Percentiles rank a stretch among this genome's conserved stretches.
Conservation (phyloP, 768 basidiomycete genomes). For the Sporobolomyces roseus region DNA sequence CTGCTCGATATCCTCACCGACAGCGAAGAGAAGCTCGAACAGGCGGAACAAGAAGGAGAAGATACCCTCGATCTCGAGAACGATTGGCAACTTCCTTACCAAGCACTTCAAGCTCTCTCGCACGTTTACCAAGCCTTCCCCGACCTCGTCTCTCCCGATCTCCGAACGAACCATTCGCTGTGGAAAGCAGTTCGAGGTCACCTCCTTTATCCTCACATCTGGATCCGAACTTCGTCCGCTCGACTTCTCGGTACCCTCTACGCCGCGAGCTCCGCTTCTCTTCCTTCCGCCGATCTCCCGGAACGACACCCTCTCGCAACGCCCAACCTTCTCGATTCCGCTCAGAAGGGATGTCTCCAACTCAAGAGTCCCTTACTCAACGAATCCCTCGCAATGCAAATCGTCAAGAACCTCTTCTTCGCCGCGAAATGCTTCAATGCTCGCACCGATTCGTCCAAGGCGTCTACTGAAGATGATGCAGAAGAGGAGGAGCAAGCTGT, state of each 20-base stretch:
- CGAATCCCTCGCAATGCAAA: constrained; percentile 67
- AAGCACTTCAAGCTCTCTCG: constrained; percentile 63
- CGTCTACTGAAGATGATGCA: constrained; percentile 22
- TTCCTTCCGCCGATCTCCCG: constrained; percentile 48
- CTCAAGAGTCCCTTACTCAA: constrained; percentile 77
- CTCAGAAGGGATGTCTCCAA: constrained; percentile 68
- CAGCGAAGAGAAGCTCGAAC: constrained; percentile 48
- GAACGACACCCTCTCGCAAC: constrained; percentile 56
- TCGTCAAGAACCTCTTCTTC: constrained; percentile 89
- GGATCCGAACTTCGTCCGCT: constrained; percentile 80
- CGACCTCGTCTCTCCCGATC: constrained; percentile 48
- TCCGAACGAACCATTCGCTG: constrained; percentile 35
- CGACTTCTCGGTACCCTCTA: constrained; percentile 71
- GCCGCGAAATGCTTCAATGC: constrained; percentile 77
- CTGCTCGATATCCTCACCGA: constrained; percentile 50
- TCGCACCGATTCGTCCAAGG: constrained; percentile 41
- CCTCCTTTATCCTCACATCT: constrained; percentile 84
- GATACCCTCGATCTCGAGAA: constrained; percentile 52
- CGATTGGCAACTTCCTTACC: constrained; percentile 80
- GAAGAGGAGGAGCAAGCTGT: constrained; percentile 45
- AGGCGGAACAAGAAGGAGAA: constrained; percentile 54
- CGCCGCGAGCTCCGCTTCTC: constrained; percentile 47
- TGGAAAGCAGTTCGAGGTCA: constrained; percentile 66
- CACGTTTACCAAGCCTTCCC: constrained; percentile 56
- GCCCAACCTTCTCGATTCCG: constrained; percentile 59